Evolutionary conservation across 495 filamentous ascomycete species (phyloP).

Genomic region (Penicillium canescens): DNA sequence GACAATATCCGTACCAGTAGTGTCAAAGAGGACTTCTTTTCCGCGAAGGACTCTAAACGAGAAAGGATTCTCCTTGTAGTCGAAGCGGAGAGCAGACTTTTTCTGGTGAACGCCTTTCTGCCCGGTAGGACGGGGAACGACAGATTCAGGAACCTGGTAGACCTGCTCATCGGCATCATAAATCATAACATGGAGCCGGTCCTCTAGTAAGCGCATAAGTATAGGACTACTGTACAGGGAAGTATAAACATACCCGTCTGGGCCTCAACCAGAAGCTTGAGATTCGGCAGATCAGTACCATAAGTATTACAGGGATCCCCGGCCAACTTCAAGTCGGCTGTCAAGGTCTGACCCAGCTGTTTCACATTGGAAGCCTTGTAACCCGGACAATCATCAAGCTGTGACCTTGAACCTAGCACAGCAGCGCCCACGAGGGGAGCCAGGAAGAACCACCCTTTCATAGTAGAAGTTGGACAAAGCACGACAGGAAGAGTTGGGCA

Average conservation of each 20-base stretch:
- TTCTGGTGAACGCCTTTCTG: slow-evolving; percentile 18
- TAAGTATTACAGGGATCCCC: slow-evolving; percentile 71
- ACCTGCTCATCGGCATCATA: slow-evolving; percentile 70
- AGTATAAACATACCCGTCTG: slow-evolving; percentile 60
- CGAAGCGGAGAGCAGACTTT: slow-evolving; percentile 56
- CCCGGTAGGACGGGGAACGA: slow-evolving; percentile 61
- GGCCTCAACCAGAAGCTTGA: slow-evolving; percentile 73
- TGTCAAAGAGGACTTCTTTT: slow-evolving; percentile 78
- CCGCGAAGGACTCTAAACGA: slow-evolving; percentile 67
- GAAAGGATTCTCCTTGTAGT: slow-evolving; percentile 68
- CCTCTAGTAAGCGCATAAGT: slow-evolving; percentile 43
- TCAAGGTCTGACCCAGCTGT: slow-evolving; percentile 37
- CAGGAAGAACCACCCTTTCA: slow-evolving; percentile 32
- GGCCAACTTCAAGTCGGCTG: slow-evolving; percentile 65
- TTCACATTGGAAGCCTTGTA: slow-evolving; percentile 69
- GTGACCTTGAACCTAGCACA: slow-evolving; percentile 22
- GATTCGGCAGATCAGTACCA: slow-evolving; percentile 63
- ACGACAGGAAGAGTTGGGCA: slow-evolving; percentile 4
- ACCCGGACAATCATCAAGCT: slow-evolving; percentile 57
- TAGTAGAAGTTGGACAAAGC: slow-evolving; percentile 15
- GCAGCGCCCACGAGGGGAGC: slow-evolving; percentile 36
- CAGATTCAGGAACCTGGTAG: slow-evolving; percentile 76
- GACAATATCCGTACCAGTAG: slow-evolving; percentile 64
- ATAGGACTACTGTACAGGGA: neutral
- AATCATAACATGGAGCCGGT: slow-evolving; percentile 81